These are phyloP conservation scores for Blastobotrys niveus DNA, from an alignment of 1,139 yeast species.

Conservation along the genomic window DNA sequence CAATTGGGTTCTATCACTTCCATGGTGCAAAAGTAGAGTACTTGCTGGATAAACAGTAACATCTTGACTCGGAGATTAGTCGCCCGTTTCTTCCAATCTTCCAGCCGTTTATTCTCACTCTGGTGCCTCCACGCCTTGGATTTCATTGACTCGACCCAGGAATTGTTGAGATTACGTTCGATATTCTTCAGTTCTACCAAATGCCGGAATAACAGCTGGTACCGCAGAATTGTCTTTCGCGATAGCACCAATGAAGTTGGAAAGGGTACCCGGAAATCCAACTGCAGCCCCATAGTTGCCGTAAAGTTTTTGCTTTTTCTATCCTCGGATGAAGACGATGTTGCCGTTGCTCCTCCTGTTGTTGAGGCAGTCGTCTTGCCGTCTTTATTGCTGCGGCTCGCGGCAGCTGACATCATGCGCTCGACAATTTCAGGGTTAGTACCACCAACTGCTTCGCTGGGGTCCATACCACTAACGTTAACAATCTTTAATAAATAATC, in stretches of 20 bases:
- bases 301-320: constrained; percentile 22
- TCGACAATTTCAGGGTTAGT: constrained; percentile 14
- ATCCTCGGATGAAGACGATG: too few relatives aligned
- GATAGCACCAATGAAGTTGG: constrained; percentile 76
- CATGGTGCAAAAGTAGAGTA: constrained; percentile 51
- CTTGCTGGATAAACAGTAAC: constrained; percentile 53
- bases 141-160: constrained; percentile 70
- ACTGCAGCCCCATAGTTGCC: constrained; percentile 54
- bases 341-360: constrained; percentile 5
- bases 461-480: constrained; percentile 58
- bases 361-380: constrained; percentile 10
- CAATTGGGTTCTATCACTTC: constrained; percentile 61
- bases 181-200: constrained; percentile 58
- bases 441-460: constrained; percentile 28
- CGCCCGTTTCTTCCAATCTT: constrained; percentile 54
- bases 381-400: neutral
- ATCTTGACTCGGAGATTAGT: constrained; percentile 56
- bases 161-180: constrained; percentile 52
- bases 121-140: constrained; percentile 61
- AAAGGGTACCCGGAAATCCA: constrained; percentile 71
- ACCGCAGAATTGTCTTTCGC: constrained; percentile 66
- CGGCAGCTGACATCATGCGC: constrained; percentile 14
- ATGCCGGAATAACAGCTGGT: constrained; percentile 74
- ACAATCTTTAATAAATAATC: constrained; percentile 61
- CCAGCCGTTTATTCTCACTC: constrained; percentile 40